Base-by-base conservation (phyloP, 176 grass and related monocot genomes). In the Leersia perrieri region DNA sequence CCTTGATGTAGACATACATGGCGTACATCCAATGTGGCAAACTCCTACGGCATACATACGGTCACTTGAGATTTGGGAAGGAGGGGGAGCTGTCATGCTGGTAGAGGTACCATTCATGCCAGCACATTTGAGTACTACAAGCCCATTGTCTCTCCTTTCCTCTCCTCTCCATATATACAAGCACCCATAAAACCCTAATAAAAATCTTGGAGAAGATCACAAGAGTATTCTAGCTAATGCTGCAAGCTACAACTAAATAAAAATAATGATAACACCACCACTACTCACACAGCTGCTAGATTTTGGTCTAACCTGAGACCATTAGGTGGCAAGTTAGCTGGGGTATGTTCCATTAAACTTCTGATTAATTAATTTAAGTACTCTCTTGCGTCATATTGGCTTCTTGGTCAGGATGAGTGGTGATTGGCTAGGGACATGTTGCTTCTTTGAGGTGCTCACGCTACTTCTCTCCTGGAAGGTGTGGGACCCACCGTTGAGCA, bases 391-490 rank as follows among this genome's bases (percentile, higher is more conserved):
- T 79, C 26, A 47, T 66, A 47, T 15, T 55, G 78, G 40, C 49
- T 62, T 34, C 27, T 51, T 51, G 47, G 47, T 58, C 57, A 36
- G 80, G 68, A 18, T 28, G 60, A 82, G 70, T 1, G 58, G 63
- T 33, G 85, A 89, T 89, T 76, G 87, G 65, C 33, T 22, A 5
- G 57, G 28, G 55, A 11, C 27, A 20, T 32, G 87, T 85, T 81
- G 82, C 87, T 85, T 89, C 42, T 82, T 89, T 5, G 57, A 82
- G 82, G 72, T 72, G 87, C 66, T 85, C 82, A 82, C 82, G 82
- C 72, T 47, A 72, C 87, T 35, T 53, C 49, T 13, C 42, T 51
- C 42, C 32, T 13, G 12, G 0, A 58, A 25, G n/a, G 53, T 20
- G 9, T 40, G 49, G 86, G 82, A 1, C 80, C 75, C 80, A 45